Evolutionary conservation across 768 basidiomycete genomes (phyloP).

Genomic region (Rhodotorula diobovata): DNA sequence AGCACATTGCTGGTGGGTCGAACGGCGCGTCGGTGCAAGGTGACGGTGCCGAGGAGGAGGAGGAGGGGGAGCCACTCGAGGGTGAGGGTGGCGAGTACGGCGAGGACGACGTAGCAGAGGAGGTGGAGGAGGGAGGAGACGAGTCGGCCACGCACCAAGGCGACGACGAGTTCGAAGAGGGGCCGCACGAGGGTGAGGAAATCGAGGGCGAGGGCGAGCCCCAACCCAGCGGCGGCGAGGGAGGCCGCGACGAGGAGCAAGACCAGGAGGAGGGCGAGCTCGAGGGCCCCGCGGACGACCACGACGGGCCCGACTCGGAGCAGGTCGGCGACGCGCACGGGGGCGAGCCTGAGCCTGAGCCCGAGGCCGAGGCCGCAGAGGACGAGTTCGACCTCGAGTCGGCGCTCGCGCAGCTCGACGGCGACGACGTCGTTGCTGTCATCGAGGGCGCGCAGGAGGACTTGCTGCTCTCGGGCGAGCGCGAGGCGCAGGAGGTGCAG

Average conservation of each 20-base stretch:
- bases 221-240: not conserved
- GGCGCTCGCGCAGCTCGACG: constrained; percentile 31
- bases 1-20: constrained; percentile 25
- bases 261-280: not conserved
- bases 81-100: not conserved
- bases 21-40: not conserved
- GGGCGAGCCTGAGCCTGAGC: not conserved
- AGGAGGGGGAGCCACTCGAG: constrained; percentile 4
- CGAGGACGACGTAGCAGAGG: not conserved
- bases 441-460: constrained; percentile 31
- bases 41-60: not conserved
- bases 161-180: not conserved
- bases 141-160: not conserved
- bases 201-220: not conserved
- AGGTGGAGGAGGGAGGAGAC: constrained; percentile 1
- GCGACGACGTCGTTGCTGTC: constrained; percentile 27
- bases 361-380: not conserved
- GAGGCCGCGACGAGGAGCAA: not conserved
- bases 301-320: constrained; percentile 26
- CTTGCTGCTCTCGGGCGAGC: not conserved
- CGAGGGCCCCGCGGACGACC: constrained; percentile 7
- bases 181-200: not conserved
- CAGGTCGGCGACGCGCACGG: not conserved
- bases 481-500: not conserved
- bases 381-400: constrained; percentile 17